A percentile compares a stretch with the other conserved stretches of the same genome.
These are phyloP conservation scores for Beta macrorhiza DNA, from an alignment of 179 eudicot genomes.

Conservation along the genomic window DNA sequence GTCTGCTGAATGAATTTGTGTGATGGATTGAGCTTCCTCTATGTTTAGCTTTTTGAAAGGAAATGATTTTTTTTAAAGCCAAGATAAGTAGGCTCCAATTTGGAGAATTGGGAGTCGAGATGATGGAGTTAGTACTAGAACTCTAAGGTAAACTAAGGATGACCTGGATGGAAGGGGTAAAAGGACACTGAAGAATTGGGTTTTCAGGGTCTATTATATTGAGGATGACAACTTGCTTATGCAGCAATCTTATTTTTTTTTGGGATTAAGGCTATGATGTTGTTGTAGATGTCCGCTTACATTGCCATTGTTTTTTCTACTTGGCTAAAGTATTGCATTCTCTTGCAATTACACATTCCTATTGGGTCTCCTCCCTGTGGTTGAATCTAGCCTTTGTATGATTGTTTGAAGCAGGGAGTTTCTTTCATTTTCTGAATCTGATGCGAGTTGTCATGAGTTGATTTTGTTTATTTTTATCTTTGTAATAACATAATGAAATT, in stretches of 20 bases:
- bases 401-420: background rate
- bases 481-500: background rate
- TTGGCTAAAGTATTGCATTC: background rate
- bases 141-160: background rate
- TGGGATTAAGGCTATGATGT: background rate
- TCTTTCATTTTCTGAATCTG: background rate
- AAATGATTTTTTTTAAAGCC: background rate
- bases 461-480: background rate
- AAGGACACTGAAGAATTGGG: background rate
- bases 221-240: background rate
- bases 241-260: background rate
- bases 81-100: background rate
- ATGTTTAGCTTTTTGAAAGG: slow-evolving; percentile 1
- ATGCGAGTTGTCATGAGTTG: background rate
- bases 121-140: background rate
- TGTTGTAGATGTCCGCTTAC: background rate
- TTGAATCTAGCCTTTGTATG: background rate
- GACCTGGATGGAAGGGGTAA: background rate
- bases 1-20: background rate
- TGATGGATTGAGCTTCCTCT: background rate
- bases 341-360: background rate
- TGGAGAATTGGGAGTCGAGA: background rate
- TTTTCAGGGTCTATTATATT: background rate
- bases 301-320: background rate
- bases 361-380: background rate